phyloP scores from a whole-genome alignment of 257 asterid species.

The Scutellaria barbata region DNA sequence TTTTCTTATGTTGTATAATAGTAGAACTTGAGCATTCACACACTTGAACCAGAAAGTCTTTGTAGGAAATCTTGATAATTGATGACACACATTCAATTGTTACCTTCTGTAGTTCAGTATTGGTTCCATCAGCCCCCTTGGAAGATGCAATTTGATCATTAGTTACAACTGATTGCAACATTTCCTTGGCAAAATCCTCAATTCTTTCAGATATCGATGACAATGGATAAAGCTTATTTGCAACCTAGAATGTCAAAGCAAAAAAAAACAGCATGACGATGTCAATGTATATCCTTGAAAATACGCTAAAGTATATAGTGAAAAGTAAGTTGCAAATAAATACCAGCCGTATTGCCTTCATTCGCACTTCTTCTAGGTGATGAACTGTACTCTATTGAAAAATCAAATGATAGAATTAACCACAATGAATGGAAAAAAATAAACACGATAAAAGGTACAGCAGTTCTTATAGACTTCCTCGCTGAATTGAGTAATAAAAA shows the following conservation, averaged over 20 bases:
- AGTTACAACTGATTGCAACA: conserved; percentile 68
- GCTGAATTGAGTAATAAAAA: conserved; percentile 12
- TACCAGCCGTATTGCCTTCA: conserved; percentile 99
- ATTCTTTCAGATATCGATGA: conserved; percentile 75
- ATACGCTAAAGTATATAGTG: conserved; percentile 14
- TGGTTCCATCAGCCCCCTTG: conserved; percentile 57
- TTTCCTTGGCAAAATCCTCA: conserved; percentile 84
- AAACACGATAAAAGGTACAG: conserved; percentile 13
- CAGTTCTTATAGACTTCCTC: conserved; percentile 6
- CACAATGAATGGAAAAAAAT: conserved; percentile 27
- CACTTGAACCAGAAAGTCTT: conserved; percentile 28
- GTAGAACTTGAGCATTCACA: conserved; percentile 23
- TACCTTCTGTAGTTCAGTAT: conserved; percentile 64
- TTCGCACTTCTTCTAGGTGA: conserved; percentile 93
- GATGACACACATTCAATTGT: conserved; percentile 12
- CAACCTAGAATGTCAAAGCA: conserved; percentile 63
- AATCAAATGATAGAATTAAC: conserved; percentile 34
- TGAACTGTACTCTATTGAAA: conserved; percentile 78
- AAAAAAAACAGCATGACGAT: neutral
- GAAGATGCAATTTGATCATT: conserved; percentile 43
- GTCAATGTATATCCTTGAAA: conserved; percentile 12
- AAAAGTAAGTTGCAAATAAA: conserved; percentile 34
- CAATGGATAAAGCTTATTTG: conserved; percentile 93
- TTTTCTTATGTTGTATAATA: neutral
- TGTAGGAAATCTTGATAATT: conserved; percentile 21